Evolutionary conservation across 495 filamentous ascomycete genomes (phyloP).

Genomic region (Hapsidospora chrysogenum): DNA sequence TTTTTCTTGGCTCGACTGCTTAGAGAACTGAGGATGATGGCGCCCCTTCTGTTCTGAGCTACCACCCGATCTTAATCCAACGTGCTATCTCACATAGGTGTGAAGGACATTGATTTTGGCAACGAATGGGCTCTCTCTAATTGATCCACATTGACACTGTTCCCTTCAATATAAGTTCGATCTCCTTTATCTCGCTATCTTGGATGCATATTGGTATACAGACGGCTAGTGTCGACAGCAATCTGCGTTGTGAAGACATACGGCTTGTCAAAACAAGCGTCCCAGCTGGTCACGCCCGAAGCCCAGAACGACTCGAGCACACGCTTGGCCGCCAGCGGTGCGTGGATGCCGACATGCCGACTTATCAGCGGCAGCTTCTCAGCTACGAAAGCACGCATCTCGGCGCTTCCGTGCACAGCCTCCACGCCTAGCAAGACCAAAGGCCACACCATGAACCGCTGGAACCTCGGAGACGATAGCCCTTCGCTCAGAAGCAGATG

Average conservation of each 20-base stretch:
- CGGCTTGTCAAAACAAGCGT: constrained; percentile 15
- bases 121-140: no score
- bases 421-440: constrained; percentile 13
- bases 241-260: constrained; percentile 7
- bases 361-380: constrained; percentile 8
- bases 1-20: no score
- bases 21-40: no score
- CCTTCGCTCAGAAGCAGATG: constrained; percentile 5
- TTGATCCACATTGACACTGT: no score
- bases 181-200: no score
- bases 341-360: constrained; percentile 7
- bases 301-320: constrained; percentile 13
- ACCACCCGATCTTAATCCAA: no score
- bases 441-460: constrained; percentile 14
- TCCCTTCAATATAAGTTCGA: no score
- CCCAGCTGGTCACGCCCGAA: constrained; percentile 11
- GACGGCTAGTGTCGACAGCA: constrained; percentile 1
- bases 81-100: no score
- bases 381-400: constrained; percentile 8
- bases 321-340: constrained; percentile 9
- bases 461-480: constrained; percentile 5
- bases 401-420: constrained; percentile 4
- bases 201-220: no score
- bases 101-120: no score
- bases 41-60: no score